These are phyloP conservation scores for Colletotrichum kahawae DNA, from an alignment of 2,329 filamentous ascomycete genomes.

Conservation along the genomic window DNA sequence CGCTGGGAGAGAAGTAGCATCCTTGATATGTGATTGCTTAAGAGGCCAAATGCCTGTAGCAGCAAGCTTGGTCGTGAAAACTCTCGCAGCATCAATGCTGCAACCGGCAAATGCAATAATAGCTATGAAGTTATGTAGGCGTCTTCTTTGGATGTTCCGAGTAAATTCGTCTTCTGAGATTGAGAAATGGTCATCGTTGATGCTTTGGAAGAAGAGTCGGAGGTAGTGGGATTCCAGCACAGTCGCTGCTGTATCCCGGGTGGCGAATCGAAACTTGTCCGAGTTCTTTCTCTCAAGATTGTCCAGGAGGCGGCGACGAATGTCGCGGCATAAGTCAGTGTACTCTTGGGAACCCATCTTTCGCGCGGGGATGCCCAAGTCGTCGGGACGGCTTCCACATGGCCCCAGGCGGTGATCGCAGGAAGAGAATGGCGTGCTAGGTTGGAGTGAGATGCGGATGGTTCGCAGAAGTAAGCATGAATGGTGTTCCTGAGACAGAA, in stretches of 20 bases:
- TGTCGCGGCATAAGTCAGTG: not conserved
- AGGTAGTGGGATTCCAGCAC: not conserved
- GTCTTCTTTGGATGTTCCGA: not conserved
- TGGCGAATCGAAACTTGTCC: not conserved
- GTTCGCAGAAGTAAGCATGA: not conserved
- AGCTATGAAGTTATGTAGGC: not conserved
- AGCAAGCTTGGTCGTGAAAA: not conserved
- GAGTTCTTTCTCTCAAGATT: not conserved
- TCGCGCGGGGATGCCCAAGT: not conserved
- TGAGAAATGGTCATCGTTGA: not conserved
- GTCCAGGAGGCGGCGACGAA: not conserved
- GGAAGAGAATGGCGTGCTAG: not conserved
- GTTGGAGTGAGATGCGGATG: not conserved
- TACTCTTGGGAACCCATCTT: not conserved
- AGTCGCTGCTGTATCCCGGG: not conserved
- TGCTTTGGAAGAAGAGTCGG: not conserved
- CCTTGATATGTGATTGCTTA: not conserved
- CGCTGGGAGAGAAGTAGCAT: not conserved
- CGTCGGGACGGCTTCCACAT: not conserved
- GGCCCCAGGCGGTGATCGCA: not conserved
- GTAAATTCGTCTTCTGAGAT: not conserved
- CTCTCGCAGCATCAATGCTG: not conserved
- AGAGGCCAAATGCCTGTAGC: not conserved
- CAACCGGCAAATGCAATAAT: not conserved
- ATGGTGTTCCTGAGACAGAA: not conserved